Conservation (phyloP, 441 rosid genomes). For the Gossypium gossypioides region DNA sequence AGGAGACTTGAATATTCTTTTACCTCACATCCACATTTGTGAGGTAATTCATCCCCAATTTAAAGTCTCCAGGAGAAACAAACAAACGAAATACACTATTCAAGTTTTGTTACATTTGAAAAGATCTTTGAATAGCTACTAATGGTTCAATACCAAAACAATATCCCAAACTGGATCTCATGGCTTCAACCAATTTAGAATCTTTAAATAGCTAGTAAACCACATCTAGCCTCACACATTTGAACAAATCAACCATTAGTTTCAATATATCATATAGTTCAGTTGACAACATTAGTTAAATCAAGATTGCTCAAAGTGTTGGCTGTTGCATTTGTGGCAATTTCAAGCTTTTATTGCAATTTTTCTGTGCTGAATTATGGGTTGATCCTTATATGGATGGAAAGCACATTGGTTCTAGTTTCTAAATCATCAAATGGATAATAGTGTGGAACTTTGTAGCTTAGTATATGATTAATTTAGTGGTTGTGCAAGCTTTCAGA, state of each 20-base stretch:
- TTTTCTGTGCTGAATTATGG: not conserved
- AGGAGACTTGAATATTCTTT: not conserved
- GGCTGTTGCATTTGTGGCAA: not conserved
- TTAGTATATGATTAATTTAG: not conserved
- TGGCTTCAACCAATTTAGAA: not conserved
- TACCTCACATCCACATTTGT: not conserved
- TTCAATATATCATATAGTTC: not conserved
- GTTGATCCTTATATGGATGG: not conserved
- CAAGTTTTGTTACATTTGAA: not conserved
- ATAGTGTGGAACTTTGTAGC: not conserved
- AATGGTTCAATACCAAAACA: not conserved
- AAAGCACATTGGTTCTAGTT: not conserved
- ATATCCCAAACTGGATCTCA: not conserved
- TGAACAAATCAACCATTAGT: not conserved
- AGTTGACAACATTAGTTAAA: not conserved
- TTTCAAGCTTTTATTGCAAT: not conserved
- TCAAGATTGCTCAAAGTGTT: not conserved
- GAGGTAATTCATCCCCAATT: not conserved
- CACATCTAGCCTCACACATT: not conserved
- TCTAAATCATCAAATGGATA: not conserved
- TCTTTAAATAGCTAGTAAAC: not conserved
- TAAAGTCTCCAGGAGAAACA: not conserved
- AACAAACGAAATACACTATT: not conserved
- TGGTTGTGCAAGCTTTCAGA: not conserved
- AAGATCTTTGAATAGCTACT: not conserved